These are phyloP conservation scores for Penicillium simplicissimum DNA, from an alignment of 495 filamentous ascomycete species.

Conservation along the genomic window DNA sequence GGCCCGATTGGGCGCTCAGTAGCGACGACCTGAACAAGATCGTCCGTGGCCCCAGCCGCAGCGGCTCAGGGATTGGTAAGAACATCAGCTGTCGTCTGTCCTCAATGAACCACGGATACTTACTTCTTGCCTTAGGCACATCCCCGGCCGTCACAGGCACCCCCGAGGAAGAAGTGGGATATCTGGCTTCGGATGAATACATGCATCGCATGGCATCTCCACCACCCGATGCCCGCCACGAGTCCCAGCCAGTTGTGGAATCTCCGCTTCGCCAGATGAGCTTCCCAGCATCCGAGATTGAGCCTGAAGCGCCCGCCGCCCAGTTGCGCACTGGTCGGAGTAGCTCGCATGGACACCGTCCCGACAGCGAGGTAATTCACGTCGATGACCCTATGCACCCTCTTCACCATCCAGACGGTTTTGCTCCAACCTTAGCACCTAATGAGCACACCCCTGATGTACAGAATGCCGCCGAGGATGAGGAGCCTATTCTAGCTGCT, in stretches of 20 bases:
- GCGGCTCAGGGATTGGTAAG: conserved; percentile 66
- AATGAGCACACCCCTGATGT: conserved; percentile 16
- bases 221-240: conserved; percentile 46
- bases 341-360: conserved; percentile 31
- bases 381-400: conserved; percentile 69
- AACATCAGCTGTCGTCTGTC: neutral
- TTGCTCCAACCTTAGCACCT: conserved; percentile 39
- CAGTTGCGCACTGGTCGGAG: conserved; percentile 17
- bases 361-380: conserved; percentile 68
- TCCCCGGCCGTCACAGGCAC: conserved; percentile 55
- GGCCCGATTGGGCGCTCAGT: conserved; percentile 83
- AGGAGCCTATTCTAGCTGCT: conserved; percentile 83
- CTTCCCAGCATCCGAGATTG: conserved; percentile 42
- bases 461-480: conserved; percentile 37
- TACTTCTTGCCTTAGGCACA: conserved; percentile 41
- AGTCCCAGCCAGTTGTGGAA: conserved; percentile 50
- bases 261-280: conserved; percentile 59
- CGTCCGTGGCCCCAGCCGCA: conserved; percentile 68
- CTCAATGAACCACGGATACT: conserved; percentile 2
- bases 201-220: conserved; percentile 69
- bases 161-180: conserved; percentile 79
- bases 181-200: conserved; percentile 77
- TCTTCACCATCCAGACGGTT: conserved; percentile 62
- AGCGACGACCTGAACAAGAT: conserved; percentile 90
- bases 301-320: conserved; percentile 11